Base-by-base conservation (phyloP, 1,139 yeast species). In the Arxiozyma telluris region DNA sequence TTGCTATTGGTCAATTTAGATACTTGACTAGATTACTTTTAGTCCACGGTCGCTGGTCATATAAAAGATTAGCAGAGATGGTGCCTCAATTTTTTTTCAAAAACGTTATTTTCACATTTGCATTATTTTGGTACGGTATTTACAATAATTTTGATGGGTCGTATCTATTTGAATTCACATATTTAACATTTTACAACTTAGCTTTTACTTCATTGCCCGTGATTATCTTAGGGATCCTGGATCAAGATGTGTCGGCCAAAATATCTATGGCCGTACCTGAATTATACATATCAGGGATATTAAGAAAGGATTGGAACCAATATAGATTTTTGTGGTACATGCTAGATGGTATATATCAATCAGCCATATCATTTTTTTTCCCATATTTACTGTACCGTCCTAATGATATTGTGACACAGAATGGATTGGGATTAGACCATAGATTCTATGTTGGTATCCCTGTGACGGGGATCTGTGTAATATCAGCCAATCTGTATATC, bases 41-140 rank as follows among this genome's bases (percentile, higher is more conserved):
- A 55, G 94, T 90, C 22, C 98, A 93, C 72, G 98, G 98, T 41
- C 80, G 97, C 68, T 93, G 98, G 97, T 87, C 96, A 1, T 93
- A 93, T 69, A 87, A 87, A 65, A 77, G 98, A 61, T 75, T 93
- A 53, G 83, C 96, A 43, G 98, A 93, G 70, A 90, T 91, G 96
- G 85, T 91, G 64, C 97, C 98, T 30, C 81, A 85, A 67, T 89
- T 93, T 73, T 93, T 93, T 66, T 93, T 83, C 75, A 93, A 93
- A 72, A 93, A 93, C 69, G 90, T 88, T 54, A 84, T 88, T 61
- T 93, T 90, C 74, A 84, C 96, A 0, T 68, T 91, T 64, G 84
- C 97, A 0, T 75, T 90, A 60, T 93, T 90, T 69, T 93, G 98
- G 98, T 93, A 84, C 70, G 96, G 96, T 64, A 77, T 89, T 52